Conservation (phyloP, 345 rosid species). For the Citrus cavaleriei region DNA sequence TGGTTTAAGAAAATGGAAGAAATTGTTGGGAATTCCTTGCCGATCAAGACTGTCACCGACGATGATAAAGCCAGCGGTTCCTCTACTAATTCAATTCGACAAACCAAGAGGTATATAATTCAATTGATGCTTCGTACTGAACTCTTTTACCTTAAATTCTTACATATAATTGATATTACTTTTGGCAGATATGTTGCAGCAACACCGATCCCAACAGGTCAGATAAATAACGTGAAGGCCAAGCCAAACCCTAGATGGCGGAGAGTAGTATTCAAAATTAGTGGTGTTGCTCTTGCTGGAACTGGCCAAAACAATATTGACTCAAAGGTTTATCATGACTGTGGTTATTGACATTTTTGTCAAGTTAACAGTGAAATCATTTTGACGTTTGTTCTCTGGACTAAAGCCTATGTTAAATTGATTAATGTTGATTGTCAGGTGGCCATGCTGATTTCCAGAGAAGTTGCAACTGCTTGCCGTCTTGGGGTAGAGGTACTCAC, state of each 20-base stretch:
- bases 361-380: not conserved
- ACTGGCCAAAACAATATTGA: slow-evolving; percentile 36
- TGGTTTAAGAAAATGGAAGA: slow-evolving; percentile 45
- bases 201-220: slow-evolving; percentile 7
- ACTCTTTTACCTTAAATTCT: not conserved
- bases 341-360: not conserved
- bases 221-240: slow-evolving; percentile 21
- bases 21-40: slow-evolving; percentile 23
- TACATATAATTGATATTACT: not conserved
- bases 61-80: not conserved
- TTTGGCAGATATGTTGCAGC: slow-evolving; percentile 15
- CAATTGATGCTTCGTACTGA: not conserved
- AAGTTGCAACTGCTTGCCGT: slow-evolving; percentile 36
- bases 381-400: not conserved
- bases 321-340: slow-evolving; percentile 30
- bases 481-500: slow-evolving; percentile 39
- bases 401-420: not conserved
- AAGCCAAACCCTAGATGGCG: slow-evolving; percentile 36
- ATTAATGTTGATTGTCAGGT: slow-evolving; percentile 27
- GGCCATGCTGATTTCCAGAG: slow-evolving; percentile 46
- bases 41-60: not conserved
- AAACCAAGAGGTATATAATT: slow-evolving; percentile 47
- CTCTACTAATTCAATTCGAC: slow-evolving; percentile 35
- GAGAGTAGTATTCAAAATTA: slow-evolving; percentile 48
- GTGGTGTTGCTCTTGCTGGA: slow-evolving; percentile 45